A percentile compares a stretch with the other conserved stretches of the same genome.
Evolutionary conservation across 2,329 filamentous ascomycete species (phyloP).

Genomic region (Epichloe gansuensis): DNA sequence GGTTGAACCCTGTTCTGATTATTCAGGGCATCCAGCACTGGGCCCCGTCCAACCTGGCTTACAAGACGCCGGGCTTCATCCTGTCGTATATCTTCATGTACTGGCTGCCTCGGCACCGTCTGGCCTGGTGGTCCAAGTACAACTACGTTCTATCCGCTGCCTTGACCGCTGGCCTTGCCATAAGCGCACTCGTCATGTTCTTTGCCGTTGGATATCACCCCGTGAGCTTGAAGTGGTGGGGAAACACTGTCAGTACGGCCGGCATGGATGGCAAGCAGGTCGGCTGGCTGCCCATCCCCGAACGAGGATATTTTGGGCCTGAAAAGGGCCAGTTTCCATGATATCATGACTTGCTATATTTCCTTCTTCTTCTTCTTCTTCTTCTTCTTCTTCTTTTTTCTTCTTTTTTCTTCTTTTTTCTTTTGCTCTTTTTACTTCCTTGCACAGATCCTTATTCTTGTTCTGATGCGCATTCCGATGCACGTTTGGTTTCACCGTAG

Average conservation of each 20-base stretch:
- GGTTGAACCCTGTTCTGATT: constrained; percentile 28
- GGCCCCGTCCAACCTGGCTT: constrained; percentile 29
- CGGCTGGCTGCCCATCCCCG: constrained; percentile 11
- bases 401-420: background rate
- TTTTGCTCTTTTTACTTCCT: background rate
- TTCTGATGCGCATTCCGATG: background rate
- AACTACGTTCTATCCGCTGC: constrained; percentile 32
- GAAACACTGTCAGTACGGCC: constrained; percentile 19
- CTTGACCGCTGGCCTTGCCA: constrained; percentile 28
- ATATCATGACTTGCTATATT: background rate
- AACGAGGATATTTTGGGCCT: constrained; percentile 16
- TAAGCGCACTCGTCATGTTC: constrained; percentile 29
- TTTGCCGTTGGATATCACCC: constrained; percentile 24
- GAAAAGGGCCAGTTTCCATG: constrained; percentile 13
- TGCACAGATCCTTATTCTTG: no score
- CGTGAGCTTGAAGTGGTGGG: constrained; percentile 29
- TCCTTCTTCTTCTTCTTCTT: background rate
- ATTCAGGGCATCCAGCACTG: constrained; percentile 30
- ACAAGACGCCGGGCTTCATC: constrained; percentile 30
- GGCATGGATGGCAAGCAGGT: constrained; percentile 12
- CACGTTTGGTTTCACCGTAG: background rate
- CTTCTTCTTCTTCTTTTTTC: background rate
- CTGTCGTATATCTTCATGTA: constrained; percentile 28
- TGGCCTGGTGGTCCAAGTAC: constrained; percentile 34
- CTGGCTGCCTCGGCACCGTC: constrained; percentile 21